Evolutionary conservation across 148 eudicot genomes (phyloP).

Genomic region (Camellia japonica): DNA sequence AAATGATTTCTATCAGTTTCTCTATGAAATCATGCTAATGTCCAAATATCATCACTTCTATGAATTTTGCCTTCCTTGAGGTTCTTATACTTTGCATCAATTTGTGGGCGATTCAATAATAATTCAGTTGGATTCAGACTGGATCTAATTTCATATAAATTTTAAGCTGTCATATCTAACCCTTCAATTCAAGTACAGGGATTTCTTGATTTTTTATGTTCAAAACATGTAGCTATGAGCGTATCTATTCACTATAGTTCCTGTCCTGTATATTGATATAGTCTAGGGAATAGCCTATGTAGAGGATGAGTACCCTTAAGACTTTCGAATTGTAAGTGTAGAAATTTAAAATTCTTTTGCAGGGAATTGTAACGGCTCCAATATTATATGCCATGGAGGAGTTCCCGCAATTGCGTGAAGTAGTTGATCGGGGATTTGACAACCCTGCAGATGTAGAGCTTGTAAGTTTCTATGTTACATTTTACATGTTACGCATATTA

Average conservation of each 20-base stretch:
- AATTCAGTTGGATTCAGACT: too few species aligned
- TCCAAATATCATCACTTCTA: too few species aligned
- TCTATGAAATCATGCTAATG: too few species aligned
- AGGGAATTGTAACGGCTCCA: constrained; percentile 95
- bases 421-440: constrained; percentile 73
- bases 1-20: too few species aligned
- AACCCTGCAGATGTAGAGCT: constrained; percentile 69
- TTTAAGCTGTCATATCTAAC: too few species aligned
- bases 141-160: too few species aligned
- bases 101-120: too few species aligned
- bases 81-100: too few species aligned
- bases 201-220: too few species aligned
- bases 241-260: not conserved
- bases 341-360: constrained; percentile 13
- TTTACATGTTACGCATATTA: not conserved
- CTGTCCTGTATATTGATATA: not conserved
- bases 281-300: not conserved
- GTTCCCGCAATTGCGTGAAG: constrained; percentile 69
- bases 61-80: too few species aligned
- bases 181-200: too few species aligned
- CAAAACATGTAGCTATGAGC: not conserved
- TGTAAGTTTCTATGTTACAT: constrained; percentile 45
- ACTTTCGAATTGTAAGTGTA: not conserved
- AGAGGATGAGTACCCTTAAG: not conserved
- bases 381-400: constrained; percentile 83